Evolutionary conservation across 1,284 basidiomycete species (phyloP).

Genomic region (Ceratobasidium sp.): DNA sequence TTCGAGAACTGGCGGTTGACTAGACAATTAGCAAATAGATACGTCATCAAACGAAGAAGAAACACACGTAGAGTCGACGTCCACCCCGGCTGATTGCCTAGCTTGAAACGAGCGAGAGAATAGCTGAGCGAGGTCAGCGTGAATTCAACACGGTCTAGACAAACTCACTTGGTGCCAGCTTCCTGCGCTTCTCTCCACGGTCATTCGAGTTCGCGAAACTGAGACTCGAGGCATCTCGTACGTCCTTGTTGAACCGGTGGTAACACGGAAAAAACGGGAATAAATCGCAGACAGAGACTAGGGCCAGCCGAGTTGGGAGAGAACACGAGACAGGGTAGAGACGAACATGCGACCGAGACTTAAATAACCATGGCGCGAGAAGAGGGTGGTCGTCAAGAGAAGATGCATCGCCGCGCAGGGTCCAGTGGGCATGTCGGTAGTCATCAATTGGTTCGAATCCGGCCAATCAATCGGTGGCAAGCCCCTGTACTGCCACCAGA

Average conservation of each 20-base stretch:
- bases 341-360: neutral
- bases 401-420: conserved; percentile 13
- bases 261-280: neutral
- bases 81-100: neutral
- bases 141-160: neutral
- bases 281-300: neutral
- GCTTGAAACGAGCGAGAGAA: neutral
- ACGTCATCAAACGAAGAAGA: too few species aligned
- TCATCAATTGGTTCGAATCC: too few species aligned
- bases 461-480: too few species aligned
- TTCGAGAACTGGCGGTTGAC: conserved; percentile 1
- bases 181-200: neutral
- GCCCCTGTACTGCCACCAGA: too few species aligned
- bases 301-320: neutral
- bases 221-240: neutral
- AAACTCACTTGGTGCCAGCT: neutral
- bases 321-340: neutral
- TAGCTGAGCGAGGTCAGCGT: neutral
- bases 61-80: neutral
- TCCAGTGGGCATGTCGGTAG: neutral
- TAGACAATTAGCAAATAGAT: neutral
- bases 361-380: neutral
- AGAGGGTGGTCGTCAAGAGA: conserved; percentile 1
- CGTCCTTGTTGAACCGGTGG: neutral
- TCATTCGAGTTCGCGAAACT: neutral